Base-by-base conservation (phyloP, 2,329 filamentous ascomycete species). In the Elsinoe batatas region DNA sequence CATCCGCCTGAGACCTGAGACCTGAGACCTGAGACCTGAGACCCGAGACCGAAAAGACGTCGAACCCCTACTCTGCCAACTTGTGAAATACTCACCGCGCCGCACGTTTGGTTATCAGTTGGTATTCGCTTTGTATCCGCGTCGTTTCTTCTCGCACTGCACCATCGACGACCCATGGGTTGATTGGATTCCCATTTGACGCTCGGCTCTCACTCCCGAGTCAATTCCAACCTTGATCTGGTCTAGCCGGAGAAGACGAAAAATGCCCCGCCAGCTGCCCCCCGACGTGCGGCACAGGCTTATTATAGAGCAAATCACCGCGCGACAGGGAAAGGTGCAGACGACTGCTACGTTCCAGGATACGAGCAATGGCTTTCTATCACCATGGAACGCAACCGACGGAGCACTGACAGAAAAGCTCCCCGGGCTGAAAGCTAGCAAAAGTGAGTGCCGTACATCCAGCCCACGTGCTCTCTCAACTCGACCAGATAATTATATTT, bases 211-310 rank as follows among this genome's bases (percentile, higher is more conserved):
- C 18, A 33, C 12, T 33, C 32, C 44, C 44, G 44, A 49, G 44
- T 49, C 44, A 35, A 22, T 18, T 17, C 36, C 40, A 26, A 22
- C 17, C 40, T 44, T 44, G 11, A 44, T 44, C 40, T 44, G 40
- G 40, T 17, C 40, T 44, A 44, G 40, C 44, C 44, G 11, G 15
- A 37, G 15, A 18, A 32, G 12, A 35, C 49, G 30, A 47, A 49
- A 58, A 56, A 59, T 59, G 58, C 55, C 54, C 40, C 58, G 49
- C 40, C 58, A 53, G 20, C 18, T 43, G 8, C 47, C 47, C 12
- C 32, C 47, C 35, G 32, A 36, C 11, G 32, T 55, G 22, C 49
- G 57, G 54, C 58, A 60, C 26, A 53, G 58, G 18, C 30, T 56
- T 33, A 56, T 54, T 33, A 36, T 59, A 36, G 56, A 59, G 56